Conservation (phyloP, 257 asterid species). For the Schizonepeta tenuifolia region DNA sequence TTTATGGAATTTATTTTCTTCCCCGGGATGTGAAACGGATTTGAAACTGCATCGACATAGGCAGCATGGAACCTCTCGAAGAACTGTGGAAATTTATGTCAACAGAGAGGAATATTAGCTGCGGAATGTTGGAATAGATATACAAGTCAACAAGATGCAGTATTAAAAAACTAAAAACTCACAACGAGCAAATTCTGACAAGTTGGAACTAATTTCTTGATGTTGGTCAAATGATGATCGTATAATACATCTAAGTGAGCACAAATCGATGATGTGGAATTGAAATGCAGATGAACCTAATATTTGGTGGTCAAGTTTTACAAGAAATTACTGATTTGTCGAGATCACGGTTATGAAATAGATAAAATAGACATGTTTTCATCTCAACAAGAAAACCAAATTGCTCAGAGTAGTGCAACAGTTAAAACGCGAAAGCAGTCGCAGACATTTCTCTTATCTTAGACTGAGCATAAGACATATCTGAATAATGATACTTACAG, state of each 20-base stretch:
- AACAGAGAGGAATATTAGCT: conserved; percentile 30
- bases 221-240: neutral
- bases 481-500: conserved; percentile 55
- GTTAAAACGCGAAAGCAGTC: neutral
- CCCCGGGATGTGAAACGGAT: conserved; percentile 97
- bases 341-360: neutral
- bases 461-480: neutral
- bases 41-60: conserved; percentile 94
- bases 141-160: neutral
- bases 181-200: neutral
- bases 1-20: conserved; percentile 80
- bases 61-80: conserved; percentile 94
- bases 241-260: neutral
- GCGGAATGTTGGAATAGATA: conserved; percentile 2
- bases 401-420: neutral
- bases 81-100: conserved; percentile 55
- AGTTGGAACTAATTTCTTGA: neutral
- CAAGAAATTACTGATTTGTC: neutral
- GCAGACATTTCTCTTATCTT: neutral
- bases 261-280: neutral
- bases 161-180: neutral
- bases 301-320: conserved; percentile 4
- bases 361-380: neutral
- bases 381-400: neutral
- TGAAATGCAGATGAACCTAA: conserved; percentile 3